Percentiles rank a stretch among this genome's conserved stretches.
These are phyloP conservation scores for Hypoxylon trugodes DNA, from an alignment of 495 filamentous ascomycete genomes.

Conservation along the genomic window DNA sequence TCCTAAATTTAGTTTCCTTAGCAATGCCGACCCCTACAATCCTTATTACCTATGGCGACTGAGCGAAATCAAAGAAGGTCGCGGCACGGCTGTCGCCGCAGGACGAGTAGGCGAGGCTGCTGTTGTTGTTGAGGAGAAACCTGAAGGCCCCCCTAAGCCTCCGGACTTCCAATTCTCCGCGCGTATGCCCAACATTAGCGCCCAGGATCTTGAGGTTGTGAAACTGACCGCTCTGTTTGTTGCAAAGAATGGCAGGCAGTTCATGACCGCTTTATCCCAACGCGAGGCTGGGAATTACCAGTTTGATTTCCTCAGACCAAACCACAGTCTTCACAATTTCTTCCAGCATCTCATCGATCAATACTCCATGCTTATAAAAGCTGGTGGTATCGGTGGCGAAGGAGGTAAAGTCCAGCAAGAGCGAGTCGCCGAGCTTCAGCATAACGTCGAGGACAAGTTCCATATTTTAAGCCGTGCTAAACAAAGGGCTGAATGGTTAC, in stretches of 20 bases:
- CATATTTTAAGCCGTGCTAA: slow-evolving; percentile 81
- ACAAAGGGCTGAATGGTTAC: slow-evolving; percentile 85
- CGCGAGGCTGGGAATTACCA: slow-evolving; percentile 91
- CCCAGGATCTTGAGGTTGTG: slow-evolving; percentile 93
- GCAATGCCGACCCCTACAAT: slow-evolving; percentile 81
- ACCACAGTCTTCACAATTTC: slow-evolving; percentile 94
- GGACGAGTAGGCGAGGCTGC: slow-evolving; percentile 74
- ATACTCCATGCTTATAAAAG: slow-evolving; percentile 82
- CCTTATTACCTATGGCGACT: slow-evolving; percentile 92
- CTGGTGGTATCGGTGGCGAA: slow-evolving; percentile 72
- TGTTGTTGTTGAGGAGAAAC: slow-evolving; percentile 65
- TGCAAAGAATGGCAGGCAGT: slow-evolving; percentile 88
- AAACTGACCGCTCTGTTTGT: slow-evolving; percentile 88
- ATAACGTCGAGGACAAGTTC: slow-evolving; percentile 81
- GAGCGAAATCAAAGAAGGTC: slow-evolving; percentile 80
- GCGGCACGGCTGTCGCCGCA: slow-evolving; percentile 81
- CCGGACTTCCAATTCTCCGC: slow-evolving; percentile 93
- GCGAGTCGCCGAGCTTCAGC: slow-evolving; percentile 75
- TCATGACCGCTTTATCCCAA: slow-evolving; percentile 87
- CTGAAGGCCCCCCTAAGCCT: slow-evolving; percentile 86
- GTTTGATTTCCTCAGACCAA: slow-evolving; percentile 95
- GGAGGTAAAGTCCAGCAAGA: slow-evolving; percentile 71
- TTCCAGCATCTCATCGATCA: slow-evolving; percentile 93
- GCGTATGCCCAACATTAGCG: slow-evolving; percentile 95
- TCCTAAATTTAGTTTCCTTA: slow-evolving; percentile 90